Evolutionary conservation across 2,329 filamentous ascomycete genomes (phyloP).

Genomic region (Dactylellina cionopaga): DNA sequence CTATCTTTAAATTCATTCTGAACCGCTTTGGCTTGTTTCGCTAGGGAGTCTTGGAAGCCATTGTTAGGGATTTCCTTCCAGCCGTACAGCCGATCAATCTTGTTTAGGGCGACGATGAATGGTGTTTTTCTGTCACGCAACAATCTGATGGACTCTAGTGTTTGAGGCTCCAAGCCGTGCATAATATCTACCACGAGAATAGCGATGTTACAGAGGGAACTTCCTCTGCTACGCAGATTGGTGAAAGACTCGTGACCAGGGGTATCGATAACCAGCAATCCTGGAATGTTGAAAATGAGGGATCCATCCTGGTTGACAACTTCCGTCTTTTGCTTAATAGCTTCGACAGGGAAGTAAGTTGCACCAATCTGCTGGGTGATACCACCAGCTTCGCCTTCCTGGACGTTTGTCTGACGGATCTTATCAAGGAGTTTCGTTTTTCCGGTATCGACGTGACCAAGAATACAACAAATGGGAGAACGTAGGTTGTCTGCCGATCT

Average conservation of each 20-base stretch:
- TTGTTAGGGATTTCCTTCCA: slow-evolving; percentile 99
- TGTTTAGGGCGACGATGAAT: slow-evolving; percentile 98
- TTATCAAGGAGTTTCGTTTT: slow-evolving; percentile 99
- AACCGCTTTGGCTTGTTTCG: slow-evolving; percentile 88
- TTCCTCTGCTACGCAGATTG: slow-evolving; percentile 94
- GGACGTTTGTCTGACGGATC: slow-evolving; percentile 96
- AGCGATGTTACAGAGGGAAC: slow-evolving; percentile 98
- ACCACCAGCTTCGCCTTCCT: slow-evolving; percentile 98
- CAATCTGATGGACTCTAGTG: slow-evolving; percentile 94
- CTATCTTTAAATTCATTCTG: slow-evolving; percentile 94
- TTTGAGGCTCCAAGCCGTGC: slow-evolving; percentile 98
- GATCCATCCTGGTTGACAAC: slow-evolving; percentile 90
- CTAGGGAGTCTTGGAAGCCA: slow-evolving; percentile 91
- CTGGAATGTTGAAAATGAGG: slow-evolving; percentile 97
- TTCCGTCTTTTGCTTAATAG: slow-evolving; percentile 87
- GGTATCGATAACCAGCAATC: slow-evolving; percentile 95
- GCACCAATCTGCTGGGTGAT: slow-evolving; percentile 99
- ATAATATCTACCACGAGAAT: slow-evolving; percentile 99
- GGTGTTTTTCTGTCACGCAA: slow-evolving; percentile 93
- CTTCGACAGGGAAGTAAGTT: slow-evolving; percentile 97
- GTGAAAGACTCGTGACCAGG: slow-evolving; percentile 99
- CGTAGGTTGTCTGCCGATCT: slow-evolving; percentile 93
- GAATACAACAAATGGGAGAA: slow-evolving; percentile 98
- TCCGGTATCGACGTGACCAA: slow-evolving; percentile 99
- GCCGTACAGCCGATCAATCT: slow-evolving; percentile 98